These are phyloP conservation scores for Passalora sequoiae DNA, from an alignment of 2,329 filamentous ascomycete genomes.

Conservation along the genomic window DNA sequence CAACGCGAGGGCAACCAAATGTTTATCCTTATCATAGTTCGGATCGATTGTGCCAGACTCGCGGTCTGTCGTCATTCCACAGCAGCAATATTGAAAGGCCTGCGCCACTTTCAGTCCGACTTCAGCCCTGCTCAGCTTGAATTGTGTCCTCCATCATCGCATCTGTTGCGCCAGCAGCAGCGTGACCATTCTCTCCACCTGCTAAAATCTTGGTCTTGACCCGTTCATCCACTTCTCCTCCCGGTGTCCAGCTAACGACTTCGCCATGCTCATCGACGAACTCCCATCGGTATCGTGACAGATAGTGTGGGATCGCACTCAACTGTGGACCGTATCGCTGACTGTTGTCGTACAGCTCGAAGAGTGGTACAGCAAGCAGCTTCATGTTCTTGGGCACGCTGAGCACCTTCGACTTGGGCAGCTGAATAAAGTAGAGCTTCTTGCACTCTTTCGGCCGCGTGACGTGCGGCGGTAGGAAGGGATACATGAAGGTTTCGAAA, in stretches of 20 bases:
- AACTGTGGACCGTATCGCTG: constrained; percentile 91
- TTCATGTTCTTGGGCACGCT: constrained; percentile 99
- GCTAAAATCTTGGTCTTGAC: constrained; percentile 31
- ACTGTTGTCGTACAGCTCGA: constrained; percentile 97
- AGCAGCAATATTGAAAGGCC: no score
- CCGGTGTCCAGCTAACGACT: constrained; percentile 52
- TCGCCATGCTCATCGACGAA: constrained; percentile 92
- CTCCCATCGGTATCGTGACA: constrained; percentile 95
- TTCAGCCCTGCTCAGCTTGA: constrained; percentile 10
- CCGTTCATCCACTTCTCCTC: constrained; percentile 27
- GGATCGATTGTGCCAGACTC: neutral
- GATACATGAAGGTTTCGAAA: constrained; percentile 99
- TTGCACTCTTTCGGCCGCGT: constrained; percentile 98
- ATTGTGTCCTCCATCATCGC: neutral
- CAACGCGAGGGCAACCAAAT: neutral
- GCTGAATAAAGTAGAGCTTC: constrained; percentile 95
- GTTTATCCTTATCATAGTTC: neutral
- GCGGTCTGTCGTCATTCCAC: no score
- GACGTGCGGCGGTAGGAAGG: constrained; percentile 92
- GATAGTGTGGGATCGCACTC: constrained; percentile 88
- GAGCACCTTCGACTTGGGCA: constrained; percentile 87
- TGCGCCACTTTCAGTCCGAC: neutral
- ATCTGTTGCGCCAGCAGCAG: constrained; percentile 3
- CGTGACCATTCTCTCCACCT: constrained; percentile 25
- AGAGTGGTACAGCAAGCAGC: constrained; percentile 88